Evolutionary conservation across 2,329 filamentous ascomycete species (phyloP), one percentile per base, ranked within the genome.

Genomic region (Truncatella angustata): DNA sequence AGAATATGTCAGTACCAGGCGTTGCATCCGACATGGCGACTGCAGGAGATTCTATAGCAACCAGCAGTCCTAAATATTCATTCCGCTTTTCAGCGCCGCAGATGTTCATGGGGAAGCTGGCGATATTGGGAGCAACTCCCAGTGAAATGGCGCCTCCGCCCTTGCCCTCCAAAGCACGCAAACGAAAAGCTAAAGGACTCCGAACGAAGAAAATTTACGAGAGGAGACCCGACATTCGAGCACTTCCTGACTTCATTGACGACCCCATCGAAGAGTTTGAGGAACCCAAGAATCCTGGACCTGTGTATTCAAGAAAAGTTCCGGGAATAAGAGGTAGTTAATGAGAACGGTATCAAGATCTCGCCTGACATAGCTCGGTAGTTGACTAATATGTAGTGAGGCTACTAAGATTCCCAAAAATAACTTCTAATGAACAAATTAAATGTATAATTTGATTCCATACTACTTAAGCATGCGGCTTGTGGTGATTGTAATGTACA

Each of bases 231-330:
- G 46, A 46, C 26, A 56, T 56, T 14, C 36, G 52, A 28, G 47
- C 34, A 34, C 43, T 56, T 9, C 49, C 54, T 11, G 48, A 51
- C 43, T 56, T 56, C 34, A 46, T 52, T 30, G 52, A 24, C 10
- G 54, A 56, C 18, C 54, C 52, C 12, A 56, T 56, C 20, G 54
- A 56, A 30, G 54, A 54, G 23, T 34, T 46, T 37, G 10, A 16
- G 36, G 34, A 39, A 48, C 28, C 32, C 23, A 37, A 11, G 37
- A 10, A 20, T 40, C 20, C n/a, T n/a, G n/a, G n/a, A n/a, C n/a
- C n/a, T n/a, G n/a, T n/a, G n/a, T n/a, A n/a, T n/a, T n/a, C n/a
- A n/a, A n/a, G n/a, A n/a, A n/a, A n/a, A n/a, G n/a, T n/a, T n/a
- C n/a, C n/a, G n/a, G n/a, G n/a, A n/a, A n/a, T n/a, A n/a, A n/a